Conservation (phyloP, 768 basidiomycete species). For the Xerocomellus intermedius region DNA sequence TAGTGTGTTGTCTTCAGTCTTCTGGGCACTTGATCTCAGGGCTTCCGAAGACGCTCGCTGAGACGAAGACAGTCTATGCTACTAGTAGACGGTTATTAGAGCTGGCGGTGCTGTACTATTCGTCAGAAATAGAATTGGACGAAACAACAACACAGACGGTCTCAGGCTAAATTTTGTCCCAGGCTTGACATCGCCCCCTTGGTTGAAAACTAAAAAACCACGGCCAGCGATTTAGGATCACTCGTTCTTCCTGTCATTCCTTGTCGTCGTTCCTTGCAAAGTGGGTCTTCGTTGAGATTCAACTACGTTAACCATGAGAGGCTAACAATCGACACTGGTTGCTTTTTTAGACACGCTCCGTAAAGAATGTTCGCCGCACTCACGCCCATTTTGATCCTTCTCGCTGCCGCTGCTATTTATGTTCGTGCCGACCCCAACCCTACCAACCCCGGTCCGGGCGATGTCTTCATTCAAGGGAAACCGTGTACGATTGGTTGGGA, state of each 20-base stretch:
- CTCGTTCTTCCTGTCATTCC: conserved; percentile 8
- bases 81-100: background rate
- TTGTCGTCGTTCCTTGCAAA: conserved; percentile 5
- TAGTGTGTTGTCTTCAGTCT: background rate
- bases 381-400: conserved; percentile 11
- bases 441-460: conserved; percentile 56
- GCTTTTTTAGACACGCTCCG: background rate
- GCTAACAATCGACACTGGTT: background rate
- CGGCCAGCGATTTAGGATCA: background rate
- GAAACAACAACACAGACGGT: background rate
- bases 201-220: background rate
- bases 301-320: background rate
- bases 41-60: background rate
- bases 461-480: conserved; percentile 54
- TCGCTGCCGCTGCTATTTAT: conserved; percentile 29
- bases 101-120: too few species aligned
- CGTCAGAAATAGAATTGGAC: conserved; percentile 4
- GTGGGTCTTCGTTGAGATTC: background rate
- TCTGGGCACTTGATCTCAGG: background rate
- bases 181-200: background rate
- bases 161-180: background rate
- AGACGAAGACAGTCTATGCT: background rate
- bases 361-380: conserved; percentile 19
- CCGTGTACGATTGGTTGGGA: conserved; percentile 60
- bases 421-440: conserved; percentile 62